Evolutionary conservation across 2,329 filamentous ascomycete species (phyloP), one percentile per base, ranked within the genome.

Genomic region (Pseudogymnoascus sp.): DNA sequence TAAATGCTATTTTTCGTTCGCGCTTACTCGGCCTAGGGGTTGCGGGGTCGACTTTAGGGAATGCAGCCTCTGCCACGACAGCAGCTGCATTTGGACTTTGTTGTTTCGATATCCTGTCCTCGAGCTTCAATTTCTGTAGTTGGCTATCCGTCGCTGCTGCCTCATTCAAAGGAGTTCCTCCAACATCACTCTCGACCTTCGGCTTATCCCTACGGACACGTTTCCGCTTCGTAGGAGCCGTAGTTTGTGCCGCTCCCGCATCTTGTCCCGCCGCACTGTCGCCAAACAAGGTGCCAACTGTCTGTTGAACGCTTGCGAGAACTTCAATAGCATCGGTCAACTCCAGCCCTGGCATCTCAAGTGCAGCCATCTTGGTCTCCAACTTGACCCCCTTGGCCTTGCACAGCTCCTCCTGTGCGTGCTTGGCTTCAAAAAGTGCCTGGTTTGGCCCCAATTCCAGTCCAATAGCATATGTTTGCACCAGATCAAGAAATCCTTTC

Each of bases 401-500:
- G 37, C 33, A 58, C 18, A 58, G n/a, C 2, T 37, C 20, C 14
- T 37, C 37, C 18, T 22, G 35, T 37, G 57, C 57, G 5, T 15
- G 20, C 18, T 25, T 25, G n/a, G 57, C 57, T 18, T 58, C 57
- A 37, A 58, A 38, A 22, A 58, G 37, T 58, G 57, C 57, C 6
- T 58, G 57, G 14, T 37, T 37, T 6, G 11, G 1, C 12, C 57
- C 57, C 14, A 58, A 39, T 8, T 20, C 57, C 2, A 58, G 57
- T 7, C 30, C 57, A 38, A 14, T 22, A 9, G 20, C 35, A 39
- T 11, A 58, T 8, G 33, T 38, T 8, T 37, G 22, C 14, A 58
- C 25, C 6, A 25, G 33, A 33, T 25, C 12, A 37, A 25, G 33
- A 18, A n/a, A 58, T 8, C 8, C 3, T 3, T 20, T 14, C 4